A percentile compares a stretch with the other conserved stretches of the same genome.
Conservation (phyloP, 2,329 filamentous ascomycete genomes). For the Zymoseptoria crescenta region DNA sequence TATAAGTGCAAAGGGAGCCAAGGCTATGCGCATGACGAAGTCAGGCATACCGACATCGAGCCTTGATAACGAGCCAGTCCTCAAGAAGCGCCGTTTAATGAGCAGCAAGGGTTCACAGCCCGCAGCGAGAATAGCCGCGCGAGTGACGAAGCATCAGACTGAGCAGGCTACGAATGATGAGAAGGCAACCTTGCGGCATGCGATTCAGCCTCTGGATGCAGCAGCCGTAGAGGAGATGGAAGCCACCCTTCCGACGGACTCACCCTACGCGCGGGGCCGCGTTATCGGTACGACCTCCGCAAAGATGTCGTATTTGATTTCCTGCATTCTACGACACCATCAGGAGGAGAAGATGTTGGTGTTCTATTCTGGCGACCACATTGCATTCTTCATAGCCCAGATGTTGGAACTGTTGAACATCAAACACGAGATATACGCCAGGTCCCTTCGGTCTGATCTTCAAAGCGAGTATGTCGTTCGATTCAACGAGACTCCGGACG, state of each 20-base stretch:
- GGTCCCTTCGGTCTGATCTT: slow-evolving; percentile 50
- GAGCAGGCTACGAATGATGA: not conserved
- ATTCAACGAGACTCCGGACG: slow-evolving; percentile 62
- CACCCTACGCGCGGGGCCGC: slow-evolving; percentile 51
- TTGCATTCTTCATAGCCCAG: slow-evolving; percentile 77
- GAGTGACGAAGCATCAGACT: not conserved
- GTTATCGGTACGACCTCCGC: slow-evolving; percentile 76
- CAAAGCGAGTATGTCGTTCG: slow-evolving; percentile 68
- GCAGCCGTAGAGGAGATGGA: not conserved
- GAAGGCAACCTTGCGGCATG: not conserved
- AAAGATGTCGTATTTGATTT: slow-evolving; percentile 79
- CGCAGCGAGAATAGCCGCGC: not conserved
- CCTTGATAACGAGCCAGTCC: slow-evolving; percentile 31
- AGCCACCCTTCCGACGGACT: slow-evolving; percentile 27
- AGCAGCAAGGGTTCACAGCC: not conserved
- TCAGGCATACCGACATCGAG: slow-evolving; percentile 35
- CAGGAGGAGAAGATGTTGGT: slow-evolving; percentile 75
- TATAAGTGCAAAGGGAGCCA: not conserved
- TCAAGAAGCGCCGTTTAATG: slow-evolving; percentile 22
- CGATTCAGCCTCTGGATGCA: not conserved
- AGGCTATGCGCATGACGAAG: slow-evolving; percentile 21
- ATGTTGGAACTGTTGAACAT: slow-evolving; percentile 65
- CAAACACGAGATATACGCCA: slow-evolving; percentile 60
- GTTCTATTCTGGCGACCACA: slow-evolving; percentile 85
- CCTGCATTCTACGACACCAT: slow-evolving; percentile 61